Evolutionary conservation across 2,329 filamentous ascomycete species (phyloP).

Genomic region (Zymoseptoria brevis): DNA sequence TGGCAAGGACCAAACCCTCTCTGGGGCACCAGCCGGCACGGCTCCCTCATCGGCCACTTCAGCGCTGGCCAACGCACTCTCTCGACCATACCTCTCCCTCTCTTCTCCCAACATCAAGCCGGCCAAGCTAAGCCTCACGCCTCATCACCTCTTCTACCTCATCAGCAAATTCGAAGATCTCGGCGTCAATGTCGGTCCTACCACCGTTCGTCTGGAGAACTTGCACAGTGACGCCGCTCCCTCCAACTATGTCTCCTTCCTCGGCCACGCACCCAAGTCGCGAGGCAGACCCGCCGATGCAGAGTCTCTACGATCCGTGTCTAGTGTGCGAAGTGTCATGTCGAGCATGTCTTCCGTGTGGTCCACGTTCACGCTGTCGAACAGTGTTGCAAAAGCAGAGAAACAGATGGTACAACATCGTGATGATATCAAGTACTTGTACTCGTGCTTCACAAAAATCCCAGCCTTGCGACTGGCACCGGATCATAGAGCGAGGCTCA

Average conservation of each 20-base stretch:
- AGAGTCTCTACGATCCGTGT: slow-evolving; percentile 89
- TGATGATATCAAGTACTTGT: slow-evolving; percentile 87
- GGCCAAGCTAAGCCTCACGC: slow-evolving; percentile 83
- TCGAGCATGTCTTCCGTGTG: slow-evolving; percentile 91
- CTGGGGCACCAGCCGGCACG: slow-evolving; percentile 44
- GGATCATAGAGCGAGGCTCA: slow-evolving; percentile 85
- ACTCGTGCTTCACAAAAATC: slow-evolving; percentile 97
- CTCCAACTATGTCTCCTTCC: slow-evolving; percentile 91
- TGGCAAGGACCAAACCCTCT: slow-evolving; percentile 30
- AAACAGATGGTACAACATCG: slow-evolving; percentile 80
- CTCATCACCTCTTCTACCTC: slow-evolving; percentile 94
- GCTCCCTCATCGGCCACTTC: slow-evolving; percentile 64
- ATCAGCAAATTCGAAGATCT: slow-evolving; percentile 92
- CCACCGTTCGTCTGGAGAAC: slow-evolving; percentile 93
- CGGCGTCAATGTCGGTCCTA: slow-evolving; percentile 80
- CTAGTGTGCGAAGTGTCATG: slow-evolving; percentile 94
- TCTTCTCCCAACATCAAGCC: slow-evolving; percentile 79
- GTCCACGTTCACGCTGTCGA: slow-evolving; percentile 78
- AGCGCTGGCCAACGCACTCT: slow-evolving; percentile 72
- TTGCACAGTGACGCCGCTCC: slow-evolving; percentile 80
- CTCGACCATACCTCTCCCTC: slow-evolving; percentile 76
- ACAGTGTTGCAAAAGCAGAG: slow-evolving; percentile 74
- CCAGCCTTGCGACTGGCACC: slow-evolving; percentile 81
- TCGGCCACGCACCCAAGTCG: slow-evolving; percentile 72
- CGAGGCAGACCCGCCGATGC: slow-evolving; percentile 73